phyloP scores from a whole-genome alignment of 257 asterid genomes.

The Ajuga chamaepitys region DNA sequence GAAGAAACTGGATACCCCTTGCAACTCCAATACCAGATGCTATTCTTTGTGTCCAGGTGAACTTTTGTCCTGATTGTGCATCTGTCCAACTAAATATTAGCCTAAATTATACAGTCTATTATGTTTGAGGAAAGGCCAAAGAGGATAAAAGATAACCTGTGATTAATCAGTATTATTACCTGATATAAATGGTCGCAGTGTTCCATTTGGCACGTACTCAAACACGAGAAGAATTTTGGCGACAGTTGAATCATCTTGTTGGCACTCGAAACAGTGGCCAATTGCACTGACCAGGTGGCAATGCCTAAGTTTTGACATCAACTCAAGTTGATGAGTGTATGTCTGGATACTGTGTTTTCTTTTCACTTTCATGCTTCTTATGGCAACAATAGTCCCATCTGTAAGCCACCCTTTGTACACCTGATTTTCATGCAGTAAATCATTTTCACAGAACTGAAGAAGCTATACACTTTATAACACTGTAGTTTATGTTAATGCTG shows the following conservation, averaged over 20 bases:
- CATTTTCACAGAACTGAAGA: neutral
- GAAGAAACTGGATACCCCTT: constrained; percentile 73
- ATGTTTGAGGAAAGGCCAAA: too few relatives aligned
- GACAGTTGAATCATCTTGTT: constrained; percentile 54
- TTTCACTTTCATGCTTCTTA: constrained; percentile 52
- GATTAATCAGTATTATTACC: constrained; percentile 33
- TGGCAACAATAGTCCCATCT: constrained; percentile 55
- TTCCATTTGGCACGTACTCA: constrained; percentile 62
- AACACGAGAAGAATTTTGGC: constrained; percentile 47
- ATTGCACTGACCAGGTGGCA: constrained; percentile 64
- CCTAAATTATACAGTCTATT: neutral
- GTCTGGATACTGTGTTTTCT: constrained; percentile 41
- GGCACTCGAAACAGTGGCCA: constrained; percentile 80
- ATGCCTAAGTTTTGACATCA: constrained; percentile 60
- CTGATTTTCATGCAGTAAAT: constrained; percentile 21
- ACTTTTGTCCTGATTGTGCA: constrained; percentile 30
- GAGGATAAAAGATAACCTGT: too few relatives aligned
- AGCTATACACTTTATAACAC: too few relatives aligned
- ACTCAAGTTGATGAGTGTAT: constrained; percentile 70
- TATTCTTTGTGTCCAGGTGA: constrained; percentile 66
- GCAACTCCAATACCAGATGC: constrained; percentile 70
- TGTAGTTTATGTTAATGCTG: neutral
- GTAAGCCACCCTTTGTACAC: constrained; percentile 62
- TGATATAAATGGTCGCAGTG: constrained; percentile 50
- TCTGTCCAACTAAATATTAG: constrained; percentile 24